These are phyloP conservation scores for Symmetrospora coprosmae DNA, from an alignment of 768 basidiomycete genomes.

Conservation along the genomic window DNA sequence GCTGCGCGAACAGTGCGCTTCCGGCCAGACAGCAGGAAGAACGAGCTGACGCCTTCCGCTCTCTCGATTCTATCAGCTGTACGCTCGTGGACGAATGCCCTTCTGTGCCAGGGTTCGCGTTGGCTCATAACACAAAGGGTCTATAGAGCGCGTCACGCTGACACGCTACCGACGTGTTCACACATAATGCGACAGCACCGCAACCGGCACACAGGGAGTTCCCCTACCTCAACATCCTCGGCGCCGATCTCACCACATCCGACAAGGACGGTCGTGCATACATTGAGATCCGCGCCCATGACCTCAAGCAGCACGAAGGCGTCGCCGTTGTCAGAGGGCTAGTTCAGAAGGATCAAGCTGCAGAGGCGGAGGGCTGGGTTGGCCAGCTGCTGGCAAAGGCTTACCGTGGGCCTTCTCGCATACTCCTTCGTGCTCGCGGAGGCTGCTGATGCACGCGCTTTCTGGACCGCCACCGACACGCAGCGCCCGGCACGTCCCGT, in stretches of 20 bases:
- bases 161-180: background rate
- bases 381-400: constrained; percentile 46
- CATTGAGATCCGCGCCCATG: constrained; percentile 45
- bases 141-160: too few species aligned
- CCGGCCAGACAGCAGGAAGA: too few species aligned
- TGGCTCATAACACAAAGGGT: too few species aligned
- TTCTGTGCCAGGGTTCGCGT: constrained; percentile 15
- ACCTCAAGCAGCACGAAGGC: constrained; percentile 40
- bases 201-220: constrained; percentile 10
- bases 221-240: constrained; percentile 14
- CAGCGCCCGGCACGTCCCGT: constrained; percentile 29
- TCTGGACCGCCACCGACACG: constrained; percentile 49
- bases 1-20: too few species aligned
- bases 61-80: background rate
- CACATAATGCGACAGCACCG: background rate
- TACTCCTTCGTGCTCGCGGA: too few species aligned
- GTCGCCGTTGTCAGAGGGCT: constrained; percentile 44
- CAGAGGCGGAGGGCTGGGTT: constrained; percentile 45
- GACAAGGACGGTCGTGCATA: background rate
- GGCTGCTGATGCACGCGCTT: background rate
- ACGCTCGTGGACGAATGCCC: constrained; percentile 1
- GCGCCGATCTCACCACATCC: background rate
- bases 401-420: background rate
- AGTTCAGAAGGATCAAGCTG: constrained; percentile 38
- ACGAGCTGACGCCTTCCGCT: too few species aligned